phyloP scores from a whole-genome alignment of 345 rosid genomes.

The Heritiera littoralis region DNA sequence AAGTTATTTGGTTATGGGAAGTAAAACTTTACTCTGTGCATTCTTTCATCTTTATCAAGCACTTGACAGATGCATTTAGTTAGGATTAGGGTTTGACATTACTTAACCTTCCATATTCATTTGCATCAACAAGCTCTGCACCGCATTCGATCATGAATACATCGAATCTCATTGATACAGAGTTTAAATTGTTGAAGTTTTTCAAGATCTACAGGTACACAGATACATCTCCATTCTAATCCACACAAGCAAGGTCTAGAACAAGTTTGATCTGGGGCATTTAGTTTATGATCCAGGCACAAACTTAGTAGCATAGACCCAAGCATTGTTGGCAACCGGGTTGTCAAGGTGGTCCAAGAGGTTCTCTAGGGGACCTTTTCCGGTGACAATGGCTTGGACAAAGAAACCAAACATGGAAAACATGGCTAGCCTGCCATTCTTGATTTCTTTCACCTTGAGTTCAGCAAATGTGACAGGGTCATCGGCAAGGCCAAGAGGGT shows the following conservation, averaged over 20 bases:
- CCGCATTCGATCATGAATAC: neutral
- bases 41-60: neutral
- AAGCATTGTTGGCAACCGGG: conserved; percentile 97
- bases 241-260: neutral
- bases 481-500: conserved; percentile 87
- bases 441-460: conserved; percentile 97
- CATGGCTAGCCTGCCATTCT: conserved; percentile 95
- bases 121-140: neutral
- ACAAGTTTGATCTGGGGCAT: neutral
- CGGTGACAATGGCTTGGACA: conserved; percentile 93
- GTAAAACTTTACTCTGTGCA: neutral
- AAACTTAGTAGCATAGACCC: conserved; percentile 98
- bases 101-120: neutral
- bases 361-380: conserved; percentile 94
- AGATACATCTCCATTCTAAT: neutral
- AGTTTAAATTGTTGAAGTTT: neutral
- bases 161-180: conserved; percentile 13
- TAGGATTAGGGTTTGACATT: neutral
- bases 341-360: conserved; percentile 86
- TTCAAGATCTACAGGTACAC: conserved; percentile 16
- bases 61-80: neutral
- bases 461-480: conserved; percentile 86
- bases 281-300: conserved; percentile 67
- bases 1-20: neutral
- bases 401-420: conserved; percentile 99